These are phyloP conservation scores for Parathielavia appendiculata DNA, from an alignment of 495 filamentous ascomycete genomes.

Conservation along the genomic window DNA sequence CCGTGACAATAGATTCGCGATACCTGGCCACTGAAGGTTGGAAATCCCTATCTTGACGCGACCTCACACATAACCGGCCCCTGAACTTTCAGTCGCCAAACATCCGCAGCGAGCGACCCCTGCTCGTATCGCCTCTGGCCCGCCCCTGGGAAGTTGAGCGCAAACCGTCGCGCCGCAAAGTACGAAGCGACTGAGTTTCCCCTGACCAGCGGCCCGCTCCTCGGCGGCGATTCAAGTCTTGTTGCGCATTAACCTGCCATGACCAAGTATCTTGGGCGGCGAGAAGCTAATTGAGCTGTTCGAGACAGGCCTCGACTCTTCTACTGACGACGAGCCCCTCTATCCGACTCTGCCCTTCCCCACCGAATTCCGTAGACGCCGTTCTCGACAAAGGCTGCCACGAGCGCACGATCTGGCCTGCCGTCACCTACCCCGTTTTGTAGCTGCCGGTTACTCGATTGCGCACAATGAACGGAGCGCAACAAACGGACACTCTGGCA, in stretches of 20 bases:
- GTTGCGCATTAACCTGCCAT: conserved; percentile 17
- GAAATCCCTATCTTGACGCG: background rate
- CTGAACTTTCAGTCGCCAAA: too few relatives aligned
- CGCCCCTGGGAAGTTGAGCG: background rate
- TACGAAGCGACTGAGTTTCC: conserved; percentile 16
- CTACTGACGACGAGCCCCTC: conserved; percentile 8
- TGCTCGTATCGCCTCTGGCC: background rate
- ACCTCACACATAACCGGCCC: too few relatives aligned
- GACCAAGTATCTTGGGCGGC: conserved; percentile 18
- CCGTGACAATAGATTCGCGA: conserved; percentile 10
- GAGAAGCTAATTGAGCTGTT: conserved; percentile 17
- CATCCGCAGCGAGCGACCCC: background rate
- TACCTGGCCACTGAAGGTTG: background rate
- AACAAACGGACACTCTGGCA: conserved; percentile 26
- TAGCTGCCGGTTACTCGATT: conserved; percentile 7
- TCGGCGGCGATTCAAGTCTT: conserved; percentile 14
- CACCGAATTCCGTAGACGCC: conserved; percentile 4
- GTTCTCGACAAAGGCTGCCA: conserved; percentile 5
- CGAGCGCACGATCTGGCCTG: conserved; percentile 8
- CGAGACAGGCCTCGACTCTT: conserved; percentile 12
- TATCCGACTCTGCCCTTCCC: conserved; percentile 3
- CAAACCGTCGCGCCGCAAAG: conserved; percentile 7
- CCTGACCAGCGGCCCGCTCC: conserved; percentile 14
- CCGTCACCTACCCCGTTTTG: conserved; percentile 6
- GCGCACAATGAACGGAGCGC: conserved; percentile 34